Evolutionary conservation across 305 asterid species (phyloP).

Genomic region (Nicotiana rustica): DNA sequence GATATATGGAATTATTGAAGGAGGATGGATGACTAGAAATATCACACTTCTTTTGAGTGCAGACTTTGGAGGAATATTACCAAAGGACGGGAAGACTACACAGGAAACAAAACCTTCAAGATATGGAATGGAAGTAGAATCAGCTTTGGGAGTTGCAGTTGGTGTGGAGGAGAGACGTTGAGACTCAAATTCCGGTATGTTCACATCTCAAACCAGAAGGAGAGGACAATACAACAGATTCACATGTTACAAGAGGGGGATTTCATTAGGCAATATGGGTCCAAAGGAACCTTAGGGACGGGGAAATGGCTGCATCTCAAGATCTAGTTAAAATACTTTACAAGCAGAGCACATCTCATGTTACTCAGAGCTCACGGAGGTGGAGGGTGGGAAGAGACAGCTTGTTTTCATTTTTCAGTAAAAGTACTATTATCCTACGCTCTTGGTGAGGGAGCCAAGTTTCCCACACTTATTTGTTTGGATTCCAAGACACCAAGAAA

Average conservation of each 20-base stretch:
- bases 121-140: neutral
- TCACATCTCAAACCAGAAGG: neutral
- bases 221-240: constrained; percentile 9
- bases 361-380: neutral
- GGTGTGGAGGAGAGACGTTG: neutral
- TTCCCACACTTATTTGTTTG: neutral
- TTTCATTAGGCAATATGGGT: neutral
- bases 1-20: neutral
- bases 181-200: neutral
- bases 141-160: neutral
- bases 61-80: constrained; percentile 19
- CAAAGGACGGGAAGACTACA: constrained; percentile 9
- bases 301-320: neutral
- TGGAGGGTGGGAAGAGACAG: neutral
- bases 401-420: neutral
- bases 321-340: neutral
- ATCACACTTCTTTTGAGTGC: constrained; percentile 13
- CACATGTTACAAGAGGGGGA: neutral
- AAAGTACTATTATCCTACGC: neutral
- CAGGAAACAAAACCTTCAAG: neutral
- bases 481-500: neutral
- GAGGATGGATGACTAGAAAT: neutral
- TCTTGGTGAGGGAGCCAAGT: neutral
- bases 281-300: neutral
- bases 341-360: neutral